A percentile compares a stretch with the other conserved stretches of the same genome.
Evolutionary conservation across 345 rosid genomes (phyloP).

Genomic region (Salix caprea): DNA sequence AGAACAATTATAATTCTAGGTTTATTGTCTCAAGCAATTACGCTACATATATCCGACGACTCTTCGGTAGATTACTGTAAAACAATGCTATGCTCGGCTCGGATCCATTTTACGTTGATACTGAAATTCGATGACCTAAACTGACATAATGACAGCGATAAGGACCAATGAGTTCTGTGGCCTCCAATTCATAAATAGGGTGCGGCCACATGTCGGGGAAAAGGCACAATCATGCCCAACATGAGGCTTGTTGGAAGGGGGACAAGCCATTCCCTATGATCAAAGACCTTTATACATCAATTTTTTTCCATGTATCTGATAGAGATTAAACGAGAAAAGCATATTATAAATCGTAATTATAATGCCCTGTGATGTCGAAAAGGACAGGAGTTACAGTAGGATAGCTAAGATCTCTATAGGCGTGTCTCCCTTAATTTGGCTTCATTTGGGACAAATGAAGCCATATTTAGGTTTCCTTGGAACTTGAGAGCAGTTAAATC

Average conservation of each 20-base stretch:
- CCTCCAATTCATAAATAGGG: conserved; percentile 21
- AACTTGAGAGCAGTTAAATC: neutral
- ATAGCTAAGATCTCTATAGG: neutral
- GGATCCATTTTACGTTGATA: neutral
- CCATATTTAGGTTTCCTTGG: neutral
- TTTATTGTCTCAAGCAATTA: too few relatives aligned
- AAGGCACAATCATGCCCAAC: conserved; percentile 21
- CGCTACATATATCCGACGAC: too few relatives aligned
- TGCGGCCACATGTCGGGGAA: conserved; percentile 35
- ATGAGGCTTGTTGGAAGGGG: conserved; percentile 27
- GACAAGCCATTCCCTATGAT: conserved; percentile 20
- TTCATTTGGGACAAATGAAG: neutral
- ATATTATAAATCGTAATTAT: neutral
- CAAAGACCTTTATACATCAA: neutral
- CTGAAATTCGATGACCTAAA: neutral
- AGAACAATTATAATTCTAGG: too few relatives aligned
- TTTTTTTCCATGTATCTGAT: neutral
- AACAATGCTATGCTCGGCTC: neutral
- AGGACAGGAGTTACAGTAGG: too few relatives aligned
- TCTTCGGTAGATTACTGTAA: neutral
- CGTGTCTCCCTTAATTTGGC: neutral
- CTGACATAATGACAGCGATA: neutral
- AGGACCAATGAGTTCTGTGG: neutral
- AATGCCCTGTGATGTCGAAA: neutral
- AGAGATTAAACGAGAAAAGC: neutral